A percentile compares a stretch with the other conserved stretches of the same genome.
Evolutionary conservation across 1,284 basidiomycete species (phyloP).

Genomic region (Fomitopsis pinicola): DNA sequence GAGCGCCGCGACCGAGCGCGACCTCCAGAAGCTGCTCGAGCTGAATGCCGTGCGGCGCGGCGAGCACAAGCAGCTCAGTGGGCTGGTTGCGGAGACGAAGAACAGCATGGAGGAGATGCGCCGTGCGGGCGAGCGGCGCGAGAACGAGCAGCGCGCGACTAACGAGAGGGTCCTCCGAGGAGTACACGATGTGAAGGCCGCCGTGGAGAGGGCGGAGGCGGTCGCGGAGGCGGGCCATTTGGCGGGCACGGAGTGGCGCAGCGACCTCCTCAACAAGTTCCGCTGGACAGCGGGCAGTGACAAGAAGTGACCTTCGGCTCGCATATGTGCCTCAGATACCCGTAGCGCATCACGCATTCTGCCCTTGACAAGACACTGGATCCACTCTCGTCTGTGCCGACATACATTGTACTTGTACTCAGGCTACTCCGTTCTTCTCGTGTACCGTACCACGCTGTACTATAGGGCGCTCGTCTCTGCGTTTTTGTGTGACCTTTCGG

Average conservation of each 20-base stretch:
- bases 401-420: background rate
- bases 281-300: background rate
- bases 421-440: background rate
- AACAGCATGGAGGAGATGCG: constrained; percentile 4
- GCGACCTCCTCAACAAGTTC: background rate
- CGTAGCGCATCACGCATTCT: too few species aligned
- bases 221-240: background rate
- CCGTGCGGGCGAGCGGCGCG: constrained; percentile 3
- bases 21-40: constrained; percentile 28
- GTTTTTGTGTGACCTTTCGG: too few species aligned
- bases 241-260: constrained; percentile 1
- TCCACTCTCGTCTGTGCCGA: too few species aligned
- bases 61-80: constrained; percentile 24
- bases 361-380: background rate
- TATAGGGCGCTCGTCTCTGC: too few species aligned
- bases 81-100: constrained; percentile 9
- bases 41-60: constrained; percentile 29
- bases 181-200: background rate
- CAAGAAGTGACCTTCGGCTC: background rate
- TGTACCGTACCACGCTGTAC: background rate
- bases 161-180: constrained; percentile 13
- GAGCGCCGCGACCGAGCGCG: constrained; percentile 33
- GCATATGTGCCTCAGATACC: too few species aligned
- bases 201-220: constrained; percentile 1
- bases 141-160: constrained; percentile 16